phyloP scores from a whole-genome alignment of 2,329 filamentous ascomycete genomes.

The Venturia nashicola region DNA sequence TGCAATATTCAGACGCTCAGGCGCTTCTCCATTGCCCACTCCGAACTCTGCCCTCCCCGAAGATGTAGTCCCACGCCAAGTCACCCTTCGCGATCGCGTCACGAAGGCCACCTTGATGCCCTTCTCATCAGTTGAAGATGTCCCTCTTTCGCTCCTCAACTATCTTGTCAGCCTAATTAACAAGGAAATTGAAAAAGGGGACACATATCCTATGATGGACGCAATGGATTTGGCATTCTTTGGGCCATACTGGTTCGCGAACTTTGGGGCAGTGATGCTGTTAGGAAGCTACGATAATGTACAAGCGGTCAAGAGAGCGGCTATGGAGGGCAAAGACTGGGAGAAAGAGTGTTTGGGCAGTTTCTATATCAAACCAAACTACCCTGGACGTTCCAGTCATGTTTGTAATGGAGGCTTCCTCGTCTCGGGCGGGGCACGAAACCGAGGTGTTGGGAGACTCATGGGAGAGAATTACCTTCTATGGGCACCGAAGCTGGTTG shows the following conservation, averaged over 20 bases:
- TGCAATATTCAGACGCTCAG: slow-evolving; percentile 58
- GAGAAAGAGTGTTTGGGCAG: slow-evolving; percentile 70
- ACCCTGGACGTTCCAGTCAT: slow-evolving; percentile 80
- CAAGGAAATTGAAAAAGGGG: slow-evolving; percentile 81
- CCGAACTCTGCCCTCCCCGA: slow-evolving; percentile 41
- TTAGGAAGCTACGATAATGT: slow-evolving; percentile 50
- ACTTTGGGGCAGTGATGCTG: slow-evolving; percentile 81
- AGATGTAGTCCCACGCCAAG: slow-evolving; percentile 60
- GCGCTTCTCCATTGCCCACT: slow-evolving; percentile 52
- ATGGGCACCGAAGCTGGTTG: slow-evolving; percentile 38
- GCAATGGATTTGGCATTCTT: slow-evolving; percentile 63
- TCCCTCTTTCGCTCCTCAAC: slow-evolving; percentile 61
- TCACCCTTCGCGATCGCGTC: slow-evolving; percentile 71
- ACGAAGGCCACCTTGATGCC: slow-evolving; percentile 76
- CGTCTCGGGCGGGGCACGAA: slow-evolving; percentile 34
- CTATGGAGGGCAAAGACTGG: slow-evolving; percentile 46
- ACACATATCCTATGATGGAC: slow-evolving; percentile 83
- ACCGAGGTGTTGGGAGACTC: slow-evolving; percentile 36
- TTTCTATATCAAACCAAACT: slow-evolving; percentile 92
- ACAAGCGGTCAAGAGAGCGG: slow-evolving; percentile 20
- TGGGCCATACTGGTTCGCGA: slow-evolving; percentile 78
- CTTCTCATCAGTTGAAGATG: slow-evolving; percentile 62
- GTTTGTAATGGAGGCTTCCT: slow-evolving; percentile 57
- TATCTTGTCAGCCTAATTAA: slow-evolving; percentile 79
- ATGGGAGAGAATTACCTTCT: slow-evolving; percentile 41